Evolutionary conservation across 306 rosid species (phyloP).

Genomic region (Vachellia collinsii): DNA sequence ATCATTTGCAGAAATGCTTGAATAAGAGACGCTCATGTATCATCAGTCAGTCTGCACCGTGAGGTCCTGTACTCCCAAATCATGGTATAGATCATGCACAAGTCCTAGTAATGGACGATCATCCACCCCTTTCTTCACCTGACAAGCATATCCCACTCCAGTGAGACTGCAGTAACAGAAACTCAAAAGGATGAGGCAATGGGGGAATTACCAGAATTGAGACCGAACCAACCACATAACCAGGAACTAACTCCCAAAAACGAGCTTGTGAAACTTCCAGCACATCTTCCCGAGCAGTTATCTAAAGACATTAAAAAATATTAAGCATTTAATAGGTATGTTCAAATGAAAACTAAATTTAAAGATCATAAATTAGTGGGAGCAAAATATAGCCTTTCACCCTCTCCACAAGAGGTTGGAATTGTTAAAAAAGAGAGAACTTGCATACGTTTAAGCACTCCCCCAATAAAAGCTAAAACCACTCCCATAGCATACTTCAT

Average conservation of each 20-base stretch:
- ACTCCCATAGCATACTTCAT: background rate
- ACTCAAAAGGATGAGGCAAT: background rate
- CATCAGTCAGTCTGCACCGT: constrained; percentile 77
- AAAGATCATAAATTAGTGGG: background rate
- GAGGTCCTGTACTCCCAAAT: constrained; percentile 85
- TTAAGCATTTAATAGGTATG: background rate
- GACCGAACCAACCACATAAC: constrained; percentile 83
- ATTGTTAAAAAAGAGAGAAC: background rate
- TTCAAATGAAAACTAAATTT: constrained; percentile 26
- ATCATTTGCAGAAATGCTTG: constrained; percentile 4
- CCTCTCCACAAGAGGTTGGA: constrained; percentile 5
- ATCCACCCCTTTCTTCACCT: constrained; percentile 77
- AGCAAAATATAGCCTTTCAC: constrained; percentile 20
- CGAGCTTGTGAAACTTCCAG: constrained; percentile 77
- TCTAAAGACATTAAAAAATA: constrained; percentile 44
- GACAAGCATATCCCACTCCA: constrained; percentile 31
- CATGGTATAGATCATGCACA: constrained; percentile 89
- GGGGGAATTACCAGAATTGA: constrained; percentile 57
- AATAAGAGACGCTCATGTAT: constrained; percentile 42
- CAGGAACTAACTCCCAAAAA: constrained; percentile 97
- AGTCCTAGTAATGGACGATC: constrained; percentile 67
- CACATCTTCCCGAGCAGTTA: constrained; percentile 75
- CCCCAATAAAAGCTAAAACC: background rate
- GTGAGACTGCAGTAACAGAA: constrained; percentile 23
- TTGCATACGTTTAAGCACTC: background rate